Conservation (phyloP, 768 basidiomycete species). For the Tremella yokohamensis region DNA sequence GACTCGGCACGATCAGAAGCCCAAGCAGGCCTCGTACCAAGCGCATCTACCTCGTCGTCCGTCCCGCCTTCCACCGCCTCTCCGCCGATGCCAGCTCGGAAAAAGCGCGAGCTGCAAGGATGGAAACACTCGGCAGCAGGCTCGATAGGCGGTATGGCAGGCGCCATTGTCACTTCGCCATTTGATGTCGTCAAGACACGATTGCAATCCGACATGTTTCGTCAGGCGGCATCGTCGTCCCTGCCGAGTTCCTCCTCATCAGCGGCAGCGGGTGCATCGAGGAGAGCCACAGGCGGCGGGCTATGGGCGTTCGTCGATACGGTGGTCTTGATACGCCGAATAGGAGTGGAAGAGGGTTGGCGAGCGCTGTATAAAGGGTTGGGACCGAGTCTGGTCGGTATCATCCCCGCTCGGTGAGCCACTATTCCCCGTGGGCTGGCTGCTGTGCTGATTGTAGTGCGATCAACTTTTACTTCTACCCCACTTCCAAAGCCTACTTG, state of each 20-base stretch:
- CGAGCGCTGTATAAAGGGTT: slow-evolving; percentile 90
- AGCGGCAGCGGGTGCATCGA: slow-evolving; percentile 50
- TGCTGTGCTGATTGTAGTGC: slow-evolving; percentile 53
- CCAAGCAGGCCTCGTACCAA: too few relatives aligned
- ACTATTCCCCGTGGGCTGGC: neutral
- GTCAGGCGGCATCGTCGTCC: slow-evolving; percentile 15
- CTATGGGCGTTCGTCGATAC: slow-evolving; percentile 95
- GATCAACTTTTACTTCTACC: slow-evolving; percentile 97
- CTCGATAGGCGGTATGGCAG: slow-evolving; percentile 85
- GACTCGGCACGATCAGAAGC: too few relatives aligned
- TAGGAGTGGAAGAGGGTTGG: slow-evolving; percentile 81
- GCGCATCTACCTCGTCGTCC: too few relatives aligned
- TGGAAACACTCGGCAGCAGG: slow-evolving; percentile 45
- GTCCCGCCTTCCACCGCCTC: neutral
- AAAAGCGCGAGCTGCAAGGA: slow-evolving; percentile 32
- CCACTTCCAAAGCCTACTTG: slow-evolving; percentile 89
- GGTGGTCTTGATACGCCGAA: slow-evolving; percentile 70
- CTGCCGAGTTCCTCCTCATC: slow-evolving; percentile 18
- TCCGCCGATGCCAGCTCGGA: neutral
- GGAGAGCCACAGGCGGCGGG: slow-evolving; percentile 56
- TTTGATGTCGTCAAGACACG: slow-evolving; percentile 97
- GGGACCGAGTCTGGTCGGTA: slow-evolving; percentile 89
- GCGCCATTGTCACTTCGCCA: slow-evolving; percentile 91
- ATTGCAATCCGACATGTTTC: slow-evolving; percentile 83
- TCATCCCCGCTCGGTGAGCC: slow-evolving; percentile 72